Conservation (phyloP, 371 early-diverging fungal species). For the Chytridiales sp. region DNA sequence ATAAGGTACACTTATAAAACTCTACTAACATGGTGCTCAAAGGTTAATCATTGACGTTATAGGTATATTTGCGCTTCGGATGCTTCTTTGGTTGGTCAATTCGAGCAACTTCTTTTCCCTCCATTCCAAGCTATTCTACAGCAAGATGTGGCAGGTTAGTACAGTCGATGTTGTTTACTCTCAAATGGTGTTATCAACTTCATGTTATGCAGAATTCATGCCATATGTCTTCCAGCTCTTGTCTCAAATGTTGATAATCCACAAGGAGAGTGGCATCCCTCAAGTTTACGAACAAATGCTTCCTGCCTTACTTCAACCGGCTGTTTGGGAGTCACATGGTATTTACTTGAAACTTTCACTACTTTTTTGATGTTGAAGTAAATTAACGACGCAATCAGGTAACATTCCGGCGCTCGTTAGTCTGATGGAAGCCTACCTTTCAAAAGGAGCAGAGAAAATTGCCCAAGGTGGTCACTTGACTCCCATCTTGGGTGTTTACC, state of each 20-base stretch:
- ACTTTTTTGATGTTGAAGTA: neutral
- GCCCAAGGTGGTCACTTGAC: slow-evolving; percentile 66
- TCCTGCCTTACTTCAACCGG: slow-evolving; percentile 76
- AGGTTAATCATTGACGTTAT: slow-evolving; percentile 37
- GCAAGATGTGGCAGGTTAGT: slow-evolving; percentile 50
- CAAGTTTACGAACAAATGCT: slow-evolving; percentile 69
- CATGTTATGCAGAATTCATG: slow-evolving; percentile 69
- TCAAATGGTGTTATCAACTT: neutral
- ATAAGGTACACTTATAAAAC: slow-evolving; percentile 55
- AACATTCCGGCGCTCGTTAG: slow-evolving; percentile 93
- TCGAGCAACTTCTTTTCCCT: slow-evolving; percentile 72
- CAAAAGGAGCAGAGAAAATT: slow-evolving; percentile 63
- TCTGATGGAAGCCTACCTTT: slow-evolving; percentile 80
- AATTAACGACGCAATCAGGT: slow-evolving; percentile 48
- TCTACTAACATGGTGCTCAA: neutral
- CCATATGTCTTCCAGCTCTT: slow-evolving; percentile 96
- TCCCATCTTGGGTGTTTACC: slow-evolving; percentile 90
- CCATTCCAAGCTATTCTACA: slow-evolving; percentile 61
- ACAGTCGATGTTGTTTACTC: neutral
- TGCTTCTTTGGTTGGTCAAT: slow-evolving; percentile 65
- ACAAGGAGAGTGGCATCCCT: slow-evolving; percentile 67
- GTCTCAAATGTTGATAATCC: slow-evolving; percentile 78
- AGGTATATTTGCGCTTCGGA: slow-evolving; percentile 45
- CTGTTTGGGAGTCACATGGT: slow-evolving; percentile 84
- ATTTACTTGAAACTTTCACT: neutral